A percentile compares a stretch with the other conserved stretches of the same genome.
Evolutionary conservation across 1,284 basidiomycete genomes (phyloP).

Genomic region (Somion occarium): DNA sequence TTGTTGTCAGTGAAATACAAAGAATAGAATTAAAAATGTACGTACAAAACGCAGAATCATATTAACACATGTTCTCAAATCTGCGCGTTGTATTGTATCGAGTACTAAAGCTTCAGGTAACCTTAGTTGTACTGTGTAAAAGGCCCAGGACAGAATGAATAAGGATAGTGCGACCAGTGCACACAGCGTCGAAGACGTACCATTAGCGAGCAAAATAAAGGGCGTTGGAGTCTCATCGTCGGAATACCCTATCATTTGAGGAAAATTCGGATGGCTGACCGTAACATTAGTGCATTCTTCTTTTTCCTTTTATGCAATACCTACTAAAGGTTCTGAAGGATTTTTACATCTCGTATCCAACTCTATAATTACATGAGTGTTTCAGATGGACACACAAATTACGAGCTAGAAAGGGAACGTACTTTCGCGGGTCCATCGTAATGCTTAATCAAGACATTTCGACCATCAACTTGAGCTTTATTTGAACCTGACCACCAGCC

Average conservation of each 20-base stretch:
- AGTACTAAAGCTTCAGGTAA: slow-evolving; percentile 25
- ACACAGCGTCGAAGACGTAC: too few species aligned
- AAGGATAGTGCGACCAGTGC: too few species aligned
- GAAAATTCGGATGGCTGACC: slow-evolving; percentile 47
- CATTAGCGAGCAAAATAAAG: slow-evolving; percentile 47
- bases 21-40: background rate
- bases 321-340: slow-evolving; percentile 45
- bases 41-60: slow-evolving; percentile 33
- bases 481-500: slow-evolving; percentile 45
- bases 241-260: slow-evolving; percentile 50
- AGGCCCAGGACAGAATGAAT: too few species aligned
- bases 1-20: too few species aligned
- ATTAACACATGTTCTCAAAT: slow-evolving; percentile 31
- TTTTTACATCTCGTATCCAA: slow-evolving; percentile 48
- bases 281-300: background rate
- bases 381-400: background rate
- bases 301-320: slow-evolving; percentile 14
- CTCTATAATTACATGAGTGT: slow-evolving; percentile 23
- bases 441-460: slow-evolving; percentile 36
- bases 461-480: slow-evolving; percentile 36
- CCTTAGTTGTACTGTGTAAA: slow-evolving; percentile 34
- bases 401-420: slow-evolving; percentile 1
- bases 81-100: slow-evolving; percentile 24
- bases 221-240: slow-evolving; percentile 40
- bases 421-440: slow-evolving; percentile 39